phyloP scores from a whole-genome alignment of 148 eudicot genomes.

The Vaccinium macrocarpon region DNA sequence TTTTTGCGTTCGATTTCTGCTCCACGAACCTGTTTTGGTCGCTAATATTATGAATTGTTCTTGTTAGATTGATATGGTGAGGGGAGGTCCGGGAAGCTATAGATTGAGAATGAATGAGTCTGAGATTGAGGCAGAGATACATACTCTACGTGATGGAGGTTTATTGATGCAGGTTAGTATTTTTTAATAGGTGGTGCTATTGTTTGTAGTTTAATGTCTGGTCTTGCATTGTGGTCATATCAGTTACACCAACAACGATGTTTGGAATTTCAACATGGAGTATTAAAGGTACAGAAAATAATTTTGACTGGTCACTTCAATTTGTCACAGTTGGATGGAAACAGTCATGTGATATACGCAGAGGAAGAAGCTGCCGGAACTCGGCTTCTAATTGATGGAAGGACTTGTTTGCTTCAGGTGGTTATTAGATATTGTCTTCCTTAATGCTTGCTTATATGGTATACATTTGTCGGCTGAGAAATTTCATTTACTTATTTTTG shows the following conservation, averaged over 20 bases:
- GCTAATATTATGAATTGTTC: conserved; percentile 6
- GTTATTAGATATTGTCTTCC: conserved; percentile 6
- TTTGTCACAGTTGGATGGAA: conserved; percentile 80
- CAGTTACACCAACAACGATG: background rate
- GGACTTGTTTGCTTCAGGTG: conserved; percentile 99
- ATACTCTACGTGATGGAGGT: conserved; percentile 98
- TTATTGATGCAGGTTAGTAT: conserved; percentile 68
- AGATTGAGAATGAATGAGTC: conserved; percentile 83
- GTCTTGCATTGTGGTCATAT: background rate
- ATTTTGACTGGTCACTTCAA: conserved; percentile 18
- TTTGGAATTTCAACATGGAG: background rate
- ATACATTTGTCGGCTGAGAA: conserved; percentile 18
- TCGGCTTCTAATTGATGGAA: conserved; percentile 98
- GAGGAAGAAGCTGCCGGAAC: conserved; percentile 99
- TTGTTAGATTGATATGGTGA: conserved; percentile 75
- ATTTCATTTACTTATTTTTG: conserved; percentile 11
- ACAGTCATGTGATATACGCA: conserved; percentile 96
- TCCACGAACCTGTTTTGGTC: background rate
- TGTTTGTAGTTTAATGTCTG: background rate
- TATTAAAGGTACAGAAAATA: background rate
- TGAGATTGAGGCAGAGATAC: conserved; percentile 94
- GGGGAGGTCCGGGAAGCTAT: conserved; percentile 97
- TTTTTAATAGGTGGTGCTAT: background rate
- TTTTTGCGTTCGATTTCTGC: background rate
- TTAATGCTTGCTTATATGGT: conserved; percentile 12